Conservation (phyloP, 495 filamentous ascomycete species). For the Trichoderma orchidacearum region DNA sequence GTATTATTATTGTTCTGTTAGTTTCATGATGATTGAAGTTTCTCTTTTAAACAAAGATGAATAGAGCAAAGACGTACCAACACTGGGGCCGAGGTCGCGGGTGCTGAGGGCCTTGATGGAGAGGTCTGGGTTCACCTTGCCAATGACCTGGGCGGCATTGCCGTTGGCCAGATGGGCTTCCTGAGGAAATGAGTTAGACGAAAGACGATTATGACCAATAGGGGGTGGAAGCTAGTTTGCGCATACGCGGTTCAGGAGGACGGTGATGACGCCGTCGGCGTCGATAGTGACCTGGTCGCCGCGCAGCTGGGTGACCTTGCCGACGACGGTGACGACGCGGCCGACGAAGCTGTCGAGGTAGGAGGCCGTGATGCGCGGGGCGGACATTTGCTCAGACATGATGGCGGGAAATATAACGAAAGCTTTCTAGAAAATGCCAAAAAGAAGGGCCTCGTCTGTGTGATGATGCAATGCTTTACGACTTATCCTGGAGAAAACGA, state of each 20-base stretch:
- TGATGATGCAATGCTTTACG: no score
- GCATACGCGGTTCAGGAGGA: slow-evolving; percentile 57
- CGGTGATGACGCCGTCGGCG: slow-evolving; percentile 57
- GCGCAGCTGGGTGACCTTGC: slow-evolving; percentile 65
- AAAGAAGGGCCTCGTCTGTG: no score
- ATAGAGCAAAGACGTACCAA: slow-evolving; percentile 35
- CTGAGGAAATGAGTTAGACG: slow-evolving; percentile 17
- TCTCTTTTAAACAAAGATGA: neutral
- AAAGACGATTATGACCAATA: neutral
- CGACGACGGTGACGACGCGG: slow-evolving; percentile 70
- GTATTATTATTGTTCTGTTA: neutral
- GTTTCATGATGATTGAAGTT: neutral
- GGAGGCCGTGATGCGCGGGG: slow-evolving; percentile 54
- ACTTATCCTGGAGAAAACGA: no score
- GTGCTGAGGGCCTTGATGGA: slow-evolving; percentile 61
- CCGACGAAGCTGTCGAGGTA: slow-evolving; percentile 56
- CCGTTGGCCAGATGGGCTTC: slow-evolving; percentile 68
- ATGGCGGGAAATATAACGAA: neutral
- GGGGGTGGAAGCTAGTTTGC: neutral
- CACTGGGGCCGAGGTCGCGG: slow-evolving; percentile 62
- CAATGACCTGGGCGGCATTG: slow-evolving; percentile 77
- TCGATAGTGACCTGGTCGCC: slow-evolving; percentile 73
- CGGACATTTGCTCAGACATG: slow-evolving; percentile 38
- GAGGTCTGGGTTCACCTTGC: slow-evolving; percentile 75
- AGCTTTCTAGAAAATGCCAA: neutral